A percentile compares a stretch with the other conserved stretches of the same genome.
These are phyloP conservation scores for Blastomyces parvus DNA, from an alignment of 2,329 filamentous ascomycete genomes.

Conservation along the genomic window DNA sequence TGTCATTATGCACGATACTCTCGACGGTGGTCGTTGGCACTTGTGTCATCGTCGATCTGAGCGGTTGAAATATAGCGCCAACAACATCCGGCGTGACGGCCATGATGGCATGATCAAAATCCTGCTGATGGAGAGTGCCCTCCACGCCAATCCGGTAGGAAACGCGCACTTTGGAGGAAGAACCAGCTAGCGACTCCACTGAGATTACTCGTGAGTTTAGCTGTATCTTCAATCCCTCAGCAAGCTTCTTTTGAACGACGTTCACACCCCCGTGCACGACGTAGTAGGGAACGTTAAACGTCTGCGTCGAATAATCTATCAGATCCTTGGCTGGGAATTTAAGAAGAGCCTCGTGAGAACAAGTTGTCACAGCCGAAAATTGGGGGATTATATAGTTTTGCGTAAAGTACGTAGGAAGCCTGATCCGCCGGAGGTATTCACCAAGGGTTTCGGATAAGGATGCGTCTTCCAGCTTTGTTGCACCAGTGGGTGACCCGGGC, in stretches of 20 bases:
- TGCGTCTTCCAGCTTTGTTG: neutral
- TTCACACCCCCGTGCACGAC: conserved; percentile 43
- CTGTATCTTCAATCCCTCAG: conserved; percentile 34
- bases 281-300: conserved; percentile 43
- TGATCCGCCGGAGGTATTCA: conserved; percentile 44
- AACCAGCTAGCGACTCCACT: conserved; percentile 13
- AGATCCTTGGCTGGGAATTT: conserved; percentile 47
- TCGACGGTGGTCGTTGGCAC: conserved; percentile 44
- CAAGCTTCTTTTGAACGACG: conserved; percentile 41
- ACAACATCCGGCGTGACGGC: conserved; percentile 48
- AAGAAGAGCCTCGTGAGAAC: conserved; percentile 43
- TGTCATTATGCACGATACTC: conserved; percentile 40
- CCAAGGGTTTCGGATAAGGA: conserved; percentile 37
- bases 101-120: conserved; percentile 46
- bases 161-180: conserved; percentile 16
- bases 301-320: conserved; percentile 42
- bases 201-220: conserved; percentile 26
- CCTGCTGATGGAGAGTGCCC: conserved; percentile 18
- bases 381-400: conserved; percentile 46
- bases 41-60: conserved; percentile 29
- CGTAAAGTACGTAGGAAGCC: conserved; percentile 41
- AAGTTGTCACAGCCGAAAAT: conserved; percentile 47
- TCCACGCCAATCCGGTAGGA: conserved; percentile 13
- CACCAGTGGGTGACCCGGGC: neutral
- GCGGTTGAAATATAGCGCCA: conserved; percentile 39